Base-by-base conservation (phyloP, 148 eudicot species). In the Vaccinium macrocarpon region DNA sequence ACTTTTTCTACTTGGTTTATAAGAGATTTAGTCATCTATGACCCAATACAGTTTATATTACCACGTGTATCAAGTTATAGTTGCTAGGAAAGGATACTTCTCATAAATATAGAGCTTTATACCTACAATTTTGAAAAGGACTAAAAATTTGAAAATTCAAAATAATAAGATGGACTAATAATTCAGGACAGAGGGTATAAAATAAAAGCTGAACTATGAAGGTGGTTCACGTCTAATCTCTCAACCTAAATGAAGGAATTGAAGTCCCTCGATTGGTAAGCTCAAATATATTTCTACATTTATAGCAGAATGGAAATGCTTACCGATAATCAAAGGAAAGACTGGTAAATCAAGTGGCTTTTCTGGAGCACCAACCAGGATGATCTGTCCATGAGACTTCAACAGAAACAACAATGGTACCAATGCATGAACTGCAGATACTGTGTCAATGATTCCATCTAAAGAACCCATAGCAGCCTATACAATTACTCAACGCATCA, bases 401-500 rank as follows among this genome's bases (percentile, higher is more conserved):
- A 85, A 61, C 21, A 85, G 49, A 76, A 42, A 53, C 29, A 85
- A 2, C 23, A 85, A 76, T 32, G 87, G 87, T 18, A 49, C 5
- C 4, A 85, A 1, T 1, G 84, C 75, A 38, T 85, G 87, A 32
- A 19, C 53, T 19, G 84, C 84, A 64, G 84, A 85, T 4, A 85
- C 84, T 0, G 87, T 85, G 78, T 85, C 84, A 49, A 85, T 74
- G 5, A 85, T 85, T 48, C 87, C 87, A 64, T 85, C 84, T 49
- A 85, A 4, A 4, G 84, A 82, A 23, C 87, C 84, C 11, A 52
- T 10, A 46, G 87, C 87, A 74, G 87, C 87, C 87, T 85, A 38
- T n/a, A 35, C 38, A 79, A 57, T 23, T 32, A 18, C 57, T 27
- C 70, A 57, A 79, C 81, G 19, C 19, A 2, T 66, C 72, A 66